Base-by-base conservation (phyloP, 495 filamentous ascomycete species). In the Neurospora intermedia region DNA sequence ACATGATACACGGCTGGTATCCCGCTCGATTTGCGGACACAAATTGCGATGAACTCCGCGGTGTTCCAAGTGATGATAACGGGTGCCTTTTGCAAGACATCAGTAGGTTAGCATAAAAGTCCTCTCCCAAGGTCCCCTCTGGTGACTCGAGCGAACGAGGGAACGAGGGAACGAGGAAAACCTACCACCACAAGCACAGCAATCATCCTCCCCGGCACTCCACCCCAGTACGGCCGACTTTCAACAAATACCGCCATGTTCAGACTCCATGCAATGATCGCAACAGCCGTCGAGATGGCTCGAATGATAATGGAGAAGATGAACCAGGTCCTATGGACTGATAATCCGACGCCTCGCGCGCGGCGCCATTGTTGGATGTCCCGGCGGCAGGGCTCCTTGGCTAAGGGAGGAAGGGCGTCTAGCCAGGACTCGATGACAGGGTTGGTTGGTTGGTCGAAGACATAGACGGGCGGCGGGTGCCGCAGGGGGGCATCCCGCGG, bases 351-450 rank as follows among this genome's bases (percentile, higher is more conserved):
- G n/a, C 74, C 42, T 16, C 69, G 69, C 4, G 70, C 40, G 69
- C 72, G 69, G 23, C 71, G 41, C 18, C 73, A 54, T 41, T 74
- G 20, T n/a, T 72, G 18, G 31, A 75, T 70, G 16, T 72, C 70
- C 75, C 78, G 78, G 69, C 78, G 78, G 3, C 62, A 13, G 11
- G 75, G 73, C 41, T 80, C 74, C 23, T 71, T 69, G 10, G 62
- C 3, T 5, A 77, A 78, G 5, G 59, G 69, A 8, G 76, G 74
- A 23, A 80, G 69, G 3, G 70, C 62, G 16, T 78, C 77, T 9
- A 78, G 76, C 78, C 78, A 80, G 20, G 76, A 70, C 70, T 80
- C 78, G 71, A 78, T 73, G 13, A 48, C 20, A 18, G 73, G 75
- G 40, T 75, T 72, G 23, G 23, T 66, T 16, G 54, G 54, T 35